Evolutionary conservation across 2,329 filamentous ascomycete species (phyloP), one percentile per base, ranked within the genome.

Genomic region (Proliferodiscus dingleyae): DNA sequence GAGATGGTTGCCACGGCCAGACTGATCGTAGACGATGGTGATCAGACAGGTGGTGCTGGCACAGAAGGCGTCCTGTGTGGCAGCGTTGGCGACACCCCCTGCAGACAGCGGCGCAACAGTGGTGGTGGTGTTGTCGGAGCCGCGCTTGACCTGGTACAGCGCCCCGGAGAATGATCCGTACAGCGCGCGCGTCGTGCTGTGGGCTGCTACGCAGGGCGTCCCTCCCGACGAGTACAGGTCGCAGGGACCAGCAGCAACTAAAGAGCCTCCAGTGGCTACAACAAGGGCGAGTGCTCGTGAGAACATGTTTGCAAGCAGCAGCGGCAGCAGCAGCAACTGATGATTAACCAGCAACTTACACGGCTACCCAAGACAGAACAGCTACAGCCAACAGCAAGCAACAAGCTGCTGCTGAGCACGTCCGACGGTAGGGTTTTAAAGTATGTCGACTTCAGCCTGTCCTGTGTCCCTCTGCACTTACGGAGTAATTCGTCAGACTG

Each of bases 21-120:
- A 81, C 63, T 85, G 81, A 60, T 85, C 81, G 58, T 84, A 84
- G 43, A 83, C 81, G 54, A 77, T 70, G 1, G 72, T 73, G 58
- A 85, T 83, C 19, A 81, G 65, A 56, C 81, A 85, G 10, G 78
- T 83, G 0, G 80, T 83, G 39, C 66, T 62, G 8, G 68, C 61
- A 55, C 81, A 85, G 63, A 85, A 85, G 1, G 65, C 53, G 62
- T 84, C 80, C 57, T 85, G 81, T 7, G 73, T 60, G 0, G 71
- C 72, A 3, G 79, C 75, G 56, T 85, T 74, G 45, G 81, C 81
- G 8, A 83, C 75, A 33, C 79, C 79, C 2, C 81, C 81, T 0
- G 78, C 72, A 0, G 76, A 70, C 0, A 76, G 58, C 0, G 80
- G 66, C 57, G 57, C 22, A 40, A 60, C 60, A 58, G 71, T 53